phyloP scores from a whole-genome alignment of 2,329 filamentous ascomycete genomes.

The Arthrobotrys conoides region DNA sequence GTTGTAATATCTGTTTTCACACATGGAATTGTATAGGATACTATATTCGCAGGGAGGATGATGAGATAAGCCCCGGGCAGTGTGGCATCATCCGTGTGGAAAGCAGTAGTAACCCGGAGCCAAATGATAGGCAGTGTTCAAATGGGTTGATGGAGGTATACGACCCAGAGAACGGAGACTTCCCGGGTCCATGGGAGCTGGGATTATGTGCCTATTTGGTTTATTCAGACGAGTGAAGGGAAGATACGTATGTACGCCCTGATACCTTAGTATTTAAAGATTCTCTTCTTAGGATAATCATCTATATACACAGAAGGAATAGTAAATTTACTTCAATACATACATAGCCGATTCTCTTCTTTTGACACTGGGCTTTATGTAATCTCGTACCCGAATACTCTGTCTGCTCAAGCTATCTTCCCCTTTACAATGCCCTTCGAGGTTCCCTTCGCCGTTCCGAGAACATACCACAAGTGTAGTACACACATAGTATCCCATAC shows the following conservation, averaged over 20 bases:
- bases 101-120: slow-evolving; percentile 37
- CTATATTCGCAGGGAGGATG: slow-evolving; percentile 29
- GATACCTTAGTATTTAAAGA: background rate
- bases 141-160: slow-evolving; percentile 50
- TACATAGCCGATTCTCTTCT: background rate
- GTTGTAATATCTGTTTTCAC: slow-evolving; percentile 54
- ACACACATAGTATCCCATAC: slow-evolving; percentile 57
- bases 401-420: slow-evolving; percentile 44
- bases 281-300: background rate
- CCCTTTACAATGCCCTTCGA: slow-evolving; percentile 42
- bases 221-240: slow-evolving; percentile 48
- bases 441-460: slow-evolving; percentile 52
- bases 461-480: slow-evolving; percentile 51
- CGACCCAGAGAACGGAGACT: slow-evolving; percentile 33
- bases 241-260: background rate
- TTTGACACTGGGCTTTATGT: background rate
- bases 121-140: slow-evolving; percentile 34
- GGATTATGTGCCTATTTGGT: slow-evolving; percentile 49
- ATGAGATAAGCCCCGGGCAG: background rate
- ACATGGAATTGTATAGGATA: slow-evolving; percentile 44
- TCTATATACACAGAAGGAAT: background rate
- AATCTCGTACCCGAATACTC: too few species aligned
- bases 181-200: slow-evolving; percentile 34
- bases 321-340: background rate
- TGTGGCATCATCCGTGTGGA: slow-evolving; percentile 24